Conservation (phyloP, 495 filamentous ascomycete species). For the Paragyromitra xinjiangensis region DNA sequence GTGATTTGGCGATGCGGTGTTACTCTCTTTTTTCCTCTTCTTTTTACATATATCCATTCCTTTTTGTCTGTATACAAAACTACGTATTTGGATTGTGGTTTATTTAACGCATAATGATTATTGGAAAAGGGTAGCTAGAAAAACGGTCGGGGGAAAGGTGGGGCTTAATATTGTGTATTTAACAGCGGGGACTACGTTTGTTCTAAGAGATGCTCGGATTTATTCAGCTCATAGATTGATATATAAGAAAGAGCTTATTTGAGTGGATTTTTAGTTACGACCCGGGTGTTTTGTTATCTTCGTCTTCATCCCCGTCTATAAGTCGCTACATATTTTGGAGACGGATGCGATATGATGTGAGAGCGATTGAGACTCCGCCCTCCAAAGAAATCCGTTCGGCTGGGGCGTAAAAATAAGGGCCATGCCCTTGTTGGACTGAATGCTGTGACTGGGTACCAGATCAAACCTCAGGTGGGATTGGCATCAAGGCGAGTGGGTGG, state of each 20-base stretch:
- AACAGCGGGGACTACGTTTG: too few relatives aligned
- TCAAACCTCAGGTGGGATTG: too few relatives aligned
- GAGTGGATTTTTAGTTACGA: neutral
- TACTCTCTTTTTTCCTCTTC: constrained; percentile 3
- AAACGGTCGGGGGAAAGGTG: constrained; percentile 2
- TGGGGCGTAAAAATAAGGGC: too few relatives aligned
- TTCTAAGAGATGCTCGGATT: too few relatives aligned
- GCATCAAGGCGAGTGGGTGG: too few relatives aligned
- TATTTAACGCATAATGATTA: constrained; percentile 36
- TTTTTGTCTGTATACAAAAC: constrained; percentile 18
- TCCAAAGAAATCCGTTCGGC: neutral
- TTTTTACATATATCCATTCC: neutral
- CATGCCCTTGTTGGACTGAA: neutral
- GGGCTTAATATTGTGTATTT: constrained; percentile 20
- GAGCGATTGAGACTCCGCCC: neutral
- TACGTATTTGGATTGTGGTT: constrained; percentile 19
- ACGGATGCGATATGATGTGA: neutral
- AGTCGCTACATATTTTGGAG: neutral
- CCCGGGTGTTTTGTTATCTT: neutral
- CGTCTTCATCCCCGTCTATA: neutral
- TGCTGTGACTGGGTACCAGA: neutral
- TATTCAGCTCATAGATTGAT: neutral
- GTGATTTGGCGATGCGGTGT: constrained; percentile 24
- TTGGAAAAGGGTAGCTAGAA: neutral
- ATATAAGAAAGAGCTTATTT: neutral